Conservation (phyloP, 129 eudicot species). For the Ambrosia artemisiifolia region DNA sequence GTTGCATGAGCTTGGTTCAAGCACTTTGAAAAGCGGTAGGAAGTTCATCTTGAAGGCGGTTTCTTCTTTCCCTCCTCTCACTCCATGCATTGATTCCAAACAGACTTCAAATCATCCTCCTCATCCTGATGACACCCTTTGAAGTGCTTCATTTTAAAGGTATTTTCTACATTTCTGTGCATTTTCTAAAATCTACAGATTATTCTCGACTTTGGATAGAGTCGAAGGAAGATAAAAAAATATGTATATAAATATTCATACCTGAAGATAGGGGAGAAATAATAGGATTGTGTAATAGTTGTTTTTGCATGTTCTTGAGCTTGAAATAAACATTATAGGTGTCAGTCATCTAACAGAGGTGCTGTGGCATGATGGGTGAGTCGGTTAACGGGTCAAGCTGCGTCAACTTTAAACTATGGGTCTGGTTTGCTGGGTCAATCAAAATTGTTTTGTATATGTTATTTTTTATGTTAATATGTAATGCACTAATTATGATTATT, state of each 20-base stretch:
- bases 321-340: not conserved
- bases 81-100: constrained; percentile 54
- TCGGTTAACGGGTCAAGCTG: not conserved
- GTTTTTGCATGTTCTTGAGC: not conserved
- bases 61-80: constrained; percentile 59
- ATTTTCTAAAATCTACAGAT: not conserved
- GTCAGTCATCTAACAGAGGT: not conserved
- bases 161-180: constrained; percentile 1
- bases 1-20: constrained; percentile 40
- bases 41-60: constrained; percentile 61
- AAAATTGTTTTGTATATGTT: not conserved
- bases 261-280: not conserved
- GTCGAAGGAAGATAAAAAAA: too few species aligned
- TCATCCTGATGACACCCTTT: constrained; percentile 13
- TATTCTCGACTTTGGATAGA: not conserved
- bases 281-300: not conserved
- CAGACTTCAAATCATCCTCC: constrained; percentile 22
- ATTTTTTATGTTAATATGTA: not conserved
- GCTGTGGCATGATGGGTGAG: not conserved
- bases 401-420: not conserved
- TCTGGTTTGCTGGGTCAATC: not conserved
- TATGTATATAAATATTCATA: not conserved
- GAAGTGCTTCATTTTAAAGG: constrained; percentile 23
- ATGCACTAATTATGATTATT: not conserved
- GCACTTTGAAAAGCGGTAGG: constrained; percentile 59